A percentile compares a stretch with the other conserved stretches of the same genome.
Evolutionary conservation across 164 flowering plant species (phyloP).

Genomic region (Euptelea pleiosperma): DNA sequence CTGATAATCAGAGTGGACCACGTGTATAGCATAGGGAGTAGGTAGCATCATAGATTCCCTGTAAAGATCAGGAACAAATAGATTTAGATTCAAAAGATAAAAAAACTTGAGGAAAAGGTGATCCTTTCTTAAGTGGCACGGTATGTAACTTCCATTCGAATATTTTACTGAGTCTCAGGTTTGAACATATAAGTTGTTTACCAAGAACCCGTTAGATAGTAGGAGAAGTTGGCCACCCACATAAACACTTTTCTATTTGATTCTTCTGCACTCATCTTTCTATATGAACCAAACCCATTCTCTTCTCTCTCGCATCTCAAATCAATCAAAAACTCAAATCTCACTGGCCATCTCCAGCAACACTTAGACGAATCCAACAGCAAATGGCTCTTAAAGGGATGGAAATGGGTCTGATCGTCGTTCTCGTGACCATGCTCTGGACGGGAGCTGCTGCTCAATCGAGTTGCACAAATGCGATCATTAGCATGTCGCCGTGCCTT

Average conservation of each 20-base stretch:
- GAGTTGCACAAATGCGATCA: slow-evolving; percentile 48
- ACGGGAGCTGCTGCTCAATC: slow-evolving; percentile 54
- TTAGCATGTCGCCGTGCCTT: slow-evolving; percentile 70
- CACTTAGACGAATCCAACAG: neutral
- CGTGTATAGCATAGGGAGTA: too few relatives aligned
- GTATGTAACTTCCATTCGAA: neutral
- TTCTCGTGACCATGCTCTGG: slow-evolving; percentile 31
- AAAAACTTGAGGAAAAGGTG: too few relatives aligned
- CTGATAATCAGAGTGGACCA: too few relatives aligned
- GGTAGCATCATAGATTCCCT: too few relatives aligned
- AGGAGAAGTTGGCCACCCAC: slow-evolving; percentile 21
- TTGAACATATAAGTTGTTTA: slow-evolving; percentile 9
- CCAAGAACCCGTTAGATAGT: slow-evolving; percentile 11
- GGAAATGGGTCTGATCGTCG: slow-evolving; percentile 24
- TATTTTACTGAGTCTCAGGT: neutral
- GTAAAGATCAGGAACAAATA: too few relatives aligned
- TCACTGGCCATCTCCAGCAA: neutral
- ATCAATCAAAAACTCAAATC: neutral
- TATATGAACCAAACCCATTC: slow-evolving; percentile 9
- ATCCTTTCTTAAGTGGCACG: slow-evolving; percentile 1
- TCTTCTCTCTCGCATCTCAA: slow-evolving; percentile 1
- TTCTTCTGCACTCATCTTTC: slow-evolving; percentile 1
- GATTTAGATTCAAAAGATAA: too few relatives aligned
- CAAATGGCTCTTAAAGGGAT: slow-evolving; percentile 29
- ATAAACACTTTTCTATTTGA: neutral